Evolutionary conservation across 768 basidiomycete species (phyloP), one percentile per base, ranked within the genome.

Genomic region (Dacryopinax spathularia): DNA sequence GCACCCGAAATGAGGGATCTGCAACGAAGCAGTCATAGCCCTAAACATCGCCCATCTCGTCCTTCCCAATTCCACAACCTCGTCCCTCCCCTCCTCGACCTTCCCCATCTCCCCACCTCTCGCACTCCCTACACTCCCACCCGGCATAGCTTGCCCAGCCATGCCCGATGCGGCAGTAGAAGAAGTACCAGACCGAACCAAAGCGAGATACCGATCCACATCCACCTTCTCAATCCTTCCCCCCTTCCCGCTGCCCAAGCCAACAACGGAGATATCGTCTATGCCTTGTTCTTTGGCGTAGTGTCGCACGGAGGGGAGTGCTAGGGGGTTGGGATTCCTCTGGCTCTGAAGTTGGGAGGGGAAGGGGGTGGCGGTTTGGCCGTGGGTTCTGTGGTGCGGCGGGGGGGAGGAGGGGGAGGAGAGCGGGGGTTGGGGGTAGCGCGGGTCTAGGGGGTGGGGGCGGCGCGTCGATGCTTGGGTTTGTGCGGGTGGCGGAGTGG

Each of bases 21-120:
- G 83, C 62, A 93, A 78, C 68, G 89, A 89, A 6, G 60, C 16
- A 10, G 79, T 81, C 91, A 93, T 93, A 1, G 89, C 87, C 68
- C 88, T 89, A 85, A 84, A 93, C 91, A 93, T 94, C 10, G 84
- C 84, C 70, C 84, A 82, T 62, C 91, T 77, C 15, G 88, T 90
- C 66, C 89, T 77, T 3, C 84, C 85, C 27, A 93, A 78, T 61
- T 89, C 88, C 1, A 91, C 81, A 1, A 86, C 75, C 10, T 80
- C 74, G 64, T 89, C 87, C 10, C 36, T 63, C 64, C 39, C 56
- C 37, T 59, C 65, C 29, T 43, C 79, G 67, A 18, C 65, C 69
- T 25, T 63, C 60, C 33, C 63, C 62, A 3, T 67, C 59, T 33
- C 43, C 36, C 25, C n/a, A n/a, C n/a, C n/a, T n/a, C n/a, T n/a